Evolutionary conservation across 345 rosid genomes (phyloP).

Genomic region (Pistacia atlantica): DNA sequence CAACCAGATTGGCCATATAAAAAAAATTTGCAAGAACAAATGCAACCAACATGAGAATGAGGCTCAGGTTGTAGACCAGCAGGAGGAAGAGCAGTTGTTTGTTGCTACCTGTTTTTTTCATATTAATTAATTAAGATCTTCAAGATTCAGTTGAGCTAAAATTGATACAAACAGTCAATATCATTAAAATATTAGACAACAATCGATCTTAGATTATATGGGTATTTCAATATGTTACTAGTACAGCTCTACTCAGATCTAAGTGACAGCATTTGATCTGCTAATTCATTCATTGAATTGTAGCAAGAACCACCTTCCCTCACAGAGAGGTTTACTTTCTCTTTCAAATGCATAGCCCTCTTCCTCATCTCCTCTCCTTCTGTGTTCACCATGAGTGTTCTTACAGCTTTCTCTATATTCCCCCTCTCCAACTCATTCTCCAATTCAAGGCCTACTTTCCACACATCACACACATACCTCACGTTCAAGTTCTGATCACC

Average conservation of each 20-base stretch:
- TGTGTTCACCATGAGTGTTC: constrained; percentile 26
- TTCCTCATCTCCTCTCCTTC: constrained; percentile 22
- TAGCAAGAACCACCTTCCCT: constrained; percentile 24
- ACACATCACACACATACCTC: constrained; percentile 23
- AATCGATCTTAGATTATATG: too few relatives aligned
- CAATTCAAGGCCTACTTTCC: constrained; percentile 24
- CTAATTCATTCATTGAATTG: constrained; percentile 26
- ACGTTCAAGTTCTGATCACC: constrained; percentile 27
- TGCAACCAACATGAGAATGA: background rate
- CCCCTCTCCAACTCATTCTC: constrained; percentile 15
- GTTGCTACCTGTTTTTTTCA: background rate
- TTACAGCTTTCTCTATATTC: constrained; percentile 22
- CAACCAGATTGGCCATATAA: too few relatives aligned
- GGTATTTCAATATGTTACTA: background rate
- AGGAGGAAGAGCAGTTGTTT: background rate
- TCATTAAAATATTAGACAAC: background rate
- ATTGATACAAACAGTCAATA: too few relatives aligned
- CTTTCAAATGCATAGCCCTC: constrained; percentile 24
- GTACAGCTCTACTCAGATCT: background rate
- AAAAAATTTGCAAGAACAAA: too few relatives aligned
- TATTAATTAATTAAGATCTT: too few relatives aligned
- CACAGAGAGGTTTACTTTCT: constrained; percentile 9
- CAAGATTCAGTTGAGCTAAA: background rate
- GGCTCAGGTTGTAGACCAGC: background rate
- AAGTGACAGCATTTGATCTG: constrained; percentile 17